Evolutionary conservation across 2,329 filamentous ascomycete species (phyloP).

Genomic region (Pseudophaeomoniella oleicola): DNA sequence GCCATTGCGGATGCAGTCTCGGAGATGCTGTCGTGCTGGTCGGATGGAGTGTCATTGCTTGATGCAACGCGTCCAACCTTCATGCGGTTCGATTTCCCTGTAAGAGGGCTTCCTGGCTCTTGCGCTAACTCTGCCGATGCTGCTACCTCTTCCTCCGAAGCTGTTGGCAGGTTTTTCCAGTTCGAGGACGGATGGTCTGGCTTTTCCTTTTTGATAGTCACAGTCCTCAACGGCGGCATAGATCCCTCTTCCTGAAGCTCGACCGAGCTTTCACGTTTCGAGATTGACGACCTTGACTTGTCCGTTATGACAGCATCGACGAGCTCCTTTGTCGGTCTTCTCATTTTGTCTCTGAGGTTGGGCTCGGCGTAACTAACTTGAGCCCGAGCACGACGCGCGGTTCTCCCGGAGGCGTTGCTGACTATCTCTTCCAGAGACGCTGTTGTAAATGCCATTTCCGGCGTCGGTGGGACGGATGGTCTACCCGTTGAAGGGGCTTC

Average conservation of each 20-base stretch:
- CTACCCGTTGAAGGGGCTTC: conserved; percentile 8
- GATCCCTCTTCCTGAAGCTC: conserved; percentile 1
- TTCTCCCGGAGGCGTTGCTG: conserved; percentile 39
- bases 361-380: conserved; percentile 72
- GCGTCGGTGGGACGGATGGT: conserved; percentile 3
- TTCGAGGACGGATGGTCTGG: neutral
- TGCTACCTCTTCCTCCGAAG: conserved; percentile 3
- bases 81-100: conserved; percentile 15
- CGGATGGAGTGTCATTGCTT: neutral
- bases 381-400: conserved; percentile 51
- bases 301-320: conserved; percentile 60
- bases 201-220: conserved; percentile 7
- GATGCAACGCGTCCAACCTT: neutral
- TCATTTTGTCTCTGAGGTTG: conserved; percentile 70
- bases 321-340: conserved; percentile 61
- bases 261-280: conserved; percentile 25
- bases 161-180: conserved; percentile 8
- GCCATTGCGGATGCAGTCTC: conserved; percentile 5
- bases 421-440: conserved; percentile 14
- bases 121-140: conserved; percentile 5
- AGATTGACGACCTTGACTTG: conserved; percentile 31
- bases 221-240: conserved; percentile 6
- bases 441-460: conserved; percentile 8
- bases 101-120: conserved; percentile 11
- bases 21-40: conserved; percentile 6